Conservation (phyloP, 371 early-diverging fungal genomes). For the Nematocida sp. region DNA sequence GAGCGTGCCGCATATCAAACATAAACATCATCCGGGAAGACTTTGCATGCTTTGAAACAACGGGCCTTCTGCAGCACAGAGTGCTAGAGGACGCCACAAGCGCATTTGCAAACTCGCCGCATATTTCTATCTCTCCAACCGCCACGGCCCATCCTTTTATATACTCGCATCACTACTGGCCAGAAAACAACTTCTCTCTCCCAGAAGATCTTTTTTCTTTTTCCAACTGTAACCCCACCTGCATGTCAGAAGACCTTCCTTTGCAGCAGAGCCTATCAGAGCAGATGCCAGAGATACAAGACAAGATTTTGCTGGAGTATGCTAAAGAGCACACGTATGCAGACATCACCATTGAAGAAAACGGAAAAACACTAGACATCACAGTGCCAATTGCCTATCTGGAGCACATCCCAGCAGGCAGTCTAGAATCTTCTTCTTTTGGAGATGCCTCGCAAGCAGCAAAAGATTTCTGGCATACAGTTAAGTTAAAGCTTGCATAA, state of each 20-base stretch:
- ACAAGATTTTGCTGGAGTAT: not conserved
- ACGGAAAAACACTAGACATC: not conserved
- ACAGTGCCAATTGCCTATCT: constrained; percentile 17
- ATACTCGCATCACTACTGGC: constrained; percentile 44
- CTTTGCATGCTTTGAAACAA: constrained; percentile 7
- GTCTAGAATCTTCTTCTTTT: no score
- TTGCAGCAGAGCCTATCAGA: not conserved
- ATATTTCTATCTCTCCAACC: not conserved
- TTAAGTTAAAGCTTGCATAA: not conserved
- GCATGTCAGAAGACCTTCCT: not conserved
- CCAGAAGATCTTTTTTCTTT: not conserved
- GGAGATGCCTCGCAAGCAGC: no score
- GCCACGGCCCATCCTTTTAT: not conserved
- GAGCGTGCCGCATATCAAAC: constrained; percentile 4
- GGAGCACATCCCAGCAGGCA: not conserved
- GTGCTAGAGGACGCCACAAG: not conserved
- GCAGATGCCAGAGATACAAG: not conserved
- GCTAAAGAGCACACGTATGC: constrained; percentile 6
- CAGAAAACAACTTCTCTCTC: constrained; percentile 12
- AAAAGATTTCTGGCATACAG: no score
- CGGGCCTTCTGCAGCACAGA: not conserved
- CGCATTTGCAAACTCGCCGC: not conserved
- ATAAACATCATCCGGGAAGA: constrained; percentile 43
- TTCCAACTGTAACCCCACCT: not conserved
- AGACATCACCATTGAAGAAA: not conserved